Conservation (phyloP, 2,329 filamentous ascomycete genomes). For the Plenodomus lindquistii region DNA sequence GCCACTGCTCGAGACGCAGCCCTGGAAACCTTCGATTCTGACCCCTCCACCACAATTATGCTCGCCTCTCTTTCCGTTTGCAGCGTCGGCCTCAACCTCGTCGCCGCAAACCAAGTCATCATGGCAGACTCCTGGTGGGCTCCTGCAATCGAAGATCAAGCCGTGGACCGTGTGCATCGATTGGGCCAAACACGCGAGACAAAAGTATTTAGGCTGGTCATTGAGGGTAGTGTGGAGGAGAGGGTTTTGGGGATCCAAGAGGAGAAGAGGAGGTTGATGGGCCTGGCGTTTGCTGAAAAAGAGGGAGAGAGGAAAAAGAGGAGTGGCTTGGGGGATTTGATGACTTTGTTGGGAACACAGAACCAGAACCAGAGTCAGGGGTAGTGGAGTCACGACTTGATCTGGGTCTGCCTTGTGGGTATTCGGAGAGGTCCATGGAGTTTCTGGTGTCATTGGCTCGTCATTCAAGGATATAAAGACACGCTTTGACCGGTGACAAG, state of each 20-base stretch:
- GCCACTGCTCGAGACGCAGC: conserved; percentile 71
- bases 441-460: no score
- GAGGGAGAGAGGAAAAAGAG: conserved; percentile 57
- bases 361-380: neutral
- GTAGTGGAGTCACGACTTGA: no score
- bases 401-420: no score
- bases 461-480: no score
- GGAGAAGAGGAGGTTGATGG: conserved; percentile 77
- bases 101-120: conserved; percentile 83
- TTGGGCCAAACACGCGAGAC: conserved; percentile 80
- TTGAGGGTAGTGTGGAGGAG: conserved; percentile 81
- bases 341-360: conserved; percentile 43
- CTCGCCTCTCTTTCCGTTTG: conserved; percentile 82
- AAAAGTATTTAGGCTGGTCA: conserved; percentile 78
- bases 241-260: conserved; percentile 76
- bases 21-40: conserved; percentile 67
- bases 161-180: conserved; percentile 83
- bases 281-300: conserved; percentile 78
- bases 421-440: no score
- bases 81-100: conserved; percentile 83
- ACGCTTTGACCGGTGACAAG: no score
- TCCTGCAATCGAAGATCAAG: conserved; percentile 89
- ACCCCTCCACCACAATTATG: conserved; percentile 72
- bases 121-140: conserved; percentile 88
- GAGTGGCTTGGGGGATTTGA: conserved; percentile 48